Evolutionary conservation across 192 early-diverging fungal genomes (phyloP), one percentile per base, ranked within the genome.

Genomic region (Entrophospora sp.): DNA sequence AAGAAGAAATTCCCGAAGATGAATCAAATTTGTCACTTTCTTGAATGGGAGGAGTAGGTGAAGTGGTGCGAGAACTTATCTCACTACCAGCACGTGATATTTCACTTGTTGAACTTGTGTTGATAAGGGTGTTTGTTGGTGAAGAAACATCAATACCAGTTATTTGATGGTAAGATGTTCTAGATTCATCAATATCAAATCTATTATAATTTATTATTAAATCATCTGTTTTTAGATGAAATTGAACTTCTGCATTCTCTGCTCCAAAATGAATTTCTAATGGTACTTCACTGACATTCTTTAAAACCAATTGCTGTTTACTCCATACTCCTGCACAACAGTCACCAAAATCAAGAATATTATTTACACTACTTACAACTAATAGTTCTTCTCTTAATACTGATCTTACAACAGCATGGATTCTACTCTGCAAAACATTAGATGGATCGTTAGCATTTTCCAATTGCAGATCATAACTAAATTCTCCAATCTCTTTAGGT

Each of bases 291-390:
- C 87, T 82, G 18, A 93, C 76, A 69, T 96, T 98, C 32, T 84
- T 88, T 31, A 98, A 71, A 1, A 88, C 77, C 5, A 97, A 73
- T 40, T 87, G 81, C 67, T 91, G 84, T 58, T 83, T 83, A 22
- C 85, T 87, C 89, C 91, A 91, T n/a, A 79, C 67, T n/a, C 95
- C 95, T 38, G 91, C 89, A 64, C 83, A 86, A 69, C 94, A 95
- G 66, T 97, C 92, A 38, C 92, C 92, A 81, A 98, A 98, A 70
- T 97, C 93, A 25, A 98, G 62, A 37, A 77, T 75, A 69, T 75
- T 89, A n/a, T n/a, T n/a, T 31, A 81, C 89, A 65, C 80, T 87
- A 71, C 83, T 89, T 53, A 85, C 82, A 9, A 81, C 76, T 48
- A 85, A 72, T 18, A 83, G 81, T 70, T 89, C 92, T 73, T 92